Evolutionary conservation across 1,139 yeast species (phyloP).

Genomic region (Blastobotrys apis): DNA sequence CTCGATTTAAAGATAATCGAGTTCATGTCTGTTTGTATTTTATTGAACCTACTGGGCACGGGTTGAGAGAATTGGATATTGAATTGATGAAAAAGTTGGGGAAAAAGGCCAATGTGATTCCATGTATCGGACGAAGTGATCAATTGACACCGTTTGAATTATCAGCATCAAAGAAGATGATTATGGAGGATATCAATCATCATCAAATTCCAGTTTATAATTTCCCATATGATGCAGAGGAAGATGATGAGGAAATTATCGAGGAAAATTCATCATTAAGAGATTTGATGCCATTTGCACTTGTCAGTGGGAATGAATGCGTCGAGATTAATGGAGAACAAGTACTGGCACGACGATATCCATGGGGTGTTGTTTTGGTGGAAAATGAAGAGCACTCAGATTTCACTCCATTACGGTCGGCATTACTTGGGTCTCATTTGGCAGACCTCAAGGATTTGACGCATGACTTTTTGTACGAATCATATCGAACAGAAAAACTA

Average conservation of each 20-base stretch:
- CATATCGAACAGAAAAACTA: constrained; percentile 83
- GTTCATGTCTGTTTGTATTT: constrained; percentile 68
- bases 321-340: constrained; percentile 57
- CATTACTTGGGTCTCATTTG: constrained; percentile 77
- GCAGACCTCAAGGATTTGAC: constrained; percentile 89
- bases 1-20: constrained; percentile 65
- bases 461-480: constrained; percentile 85
- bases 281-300: constrained; percentile 75
- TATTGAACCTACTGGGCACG: constrained; percentile 70
- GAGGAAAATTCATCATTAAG: constrained; percentile 75
- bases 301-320: constrained; percentile 66
- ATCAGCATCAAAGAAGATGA: constrained; percentile 57
- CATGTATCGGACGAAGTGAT: constrained; percentile 81
- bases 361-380: constrained; percentile 88
- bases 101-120: constrained; percentile 76
- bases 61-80: constrained; percentile 64
- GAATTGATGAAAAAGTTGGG: constrained; percentile 73
- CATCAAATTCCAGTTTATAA: constrained; percentile 78
- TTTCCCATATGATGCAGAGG: constrained; percentile 67
- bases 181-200: constrained; percentile 68
- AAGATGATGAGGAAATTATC: constrained; percentile 61
- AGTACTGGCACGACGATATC: constrained; percentile 76
- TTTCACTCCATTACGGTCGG: constrained; percentile 69
- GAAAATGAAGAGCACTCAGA: constrained; percentile 79
- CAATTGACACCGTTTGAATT: constrained; percentile 74